Percentiles rank a stretch among this genome's conserved stretches.
Conservation (phyloP, 1,284 basidiomycete species). For the Malassezia vespertilionis region DNA sequence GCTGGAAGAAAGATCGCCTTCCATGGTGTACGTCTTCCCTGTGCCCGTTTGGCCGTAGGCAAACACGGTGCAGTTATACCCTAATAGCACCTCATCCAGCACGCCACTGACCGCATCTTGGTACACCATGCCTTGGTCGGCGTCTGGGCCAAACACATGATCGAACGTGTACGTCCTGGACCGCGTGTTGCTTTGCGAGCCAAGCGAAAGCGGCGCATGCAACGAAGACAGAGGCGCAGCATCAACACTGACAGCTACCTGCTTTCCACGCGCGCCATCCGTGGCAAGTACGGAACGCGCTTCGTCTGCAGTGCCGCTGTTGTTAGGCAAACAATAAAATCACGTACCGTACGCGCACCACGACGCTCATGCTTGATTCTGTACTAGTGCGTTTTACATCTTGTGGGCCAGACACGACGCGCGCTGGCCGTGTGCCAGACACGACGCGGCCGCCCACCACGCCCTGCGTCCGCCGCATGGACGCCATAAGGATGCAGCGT, state of each 20-base stretch:
- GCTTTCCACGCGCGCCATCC: conserved; percentile 8
- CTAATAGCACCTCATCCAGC: conserved; percentile 80
- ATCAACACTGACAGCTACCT: neutral
- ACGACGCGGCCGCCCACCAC: conserved; percentile 9
- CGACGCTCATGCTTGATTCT: conserved; percentile 42
- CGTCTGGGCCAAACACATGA: conserved; percentile 78
- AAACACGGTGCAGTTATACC: conserved; percentile 97
- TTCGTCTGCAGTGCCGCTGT: conserved; percentile 7
- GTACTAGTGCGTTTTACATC: conserved; percentile 1
- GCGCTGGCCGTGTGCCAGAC: conserved; percentile 9
- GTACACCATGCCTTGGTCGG: conserved; percentile 88
- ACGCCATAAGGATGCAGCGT: conserved; percentile 5
- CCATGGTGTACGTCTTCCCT: conserved; percentile 72
- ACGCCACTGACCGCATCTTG: conserved; percentile 84
- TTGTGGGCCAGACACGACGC: conserved; percentile 5
- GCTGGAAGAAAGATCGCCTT: conserved; percentile 43
- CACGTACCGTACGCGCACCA: conserved; percentile 35
- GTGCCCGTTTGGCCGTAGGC: conserved; percentile 98
- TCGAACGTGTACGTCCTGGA: conserved; percentile 45
- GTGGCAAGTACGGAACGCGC: conserved; percentile 3
- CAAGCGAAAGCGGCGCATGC: neutral
- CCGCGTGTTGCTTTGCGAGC: conserved; percentile 16
- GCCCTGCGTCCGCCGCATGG: conserved; percentile 11
- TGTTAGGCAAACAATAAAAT: too few species aligned
- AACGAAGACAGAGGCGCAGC: neutral